Evolutionary conservation across 495 filamentous ascomycete genomes (phyloP).

Genomic region (Trichoderma virens): DNA sequence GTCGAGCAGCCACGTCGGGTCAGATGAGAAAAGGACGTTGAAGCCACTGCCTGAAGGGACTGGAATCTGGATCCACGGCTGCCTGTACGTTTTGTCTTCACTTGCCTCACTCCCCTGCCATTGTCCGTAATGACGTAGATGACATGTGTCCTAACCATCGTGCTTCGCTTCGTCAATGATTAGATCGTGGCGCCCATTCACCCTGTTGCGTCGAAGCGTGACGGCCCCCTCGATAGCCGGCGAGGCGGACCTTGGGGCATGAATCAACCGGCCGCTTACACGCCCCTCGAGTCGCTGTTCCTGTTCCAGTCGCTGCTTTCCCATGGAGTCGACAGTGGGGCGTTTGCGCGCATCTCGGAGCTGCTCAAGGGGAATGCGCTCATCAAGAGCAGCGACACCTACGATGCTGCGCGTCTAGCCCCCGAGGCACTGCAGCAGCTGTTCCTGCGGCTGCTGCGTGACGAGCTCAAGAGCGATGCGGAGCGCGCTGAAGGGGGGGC

Average conservation of each 20-base stretch:
- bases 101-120: background rate
- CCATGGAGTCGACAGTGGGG: conserved; percentile 53
- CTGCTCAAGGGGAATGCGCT: conserved; percentile 61
- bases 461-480: conserved; percentile 50
- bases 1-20: background rate
- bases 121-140: background rate
- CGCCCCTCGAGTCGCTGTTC: conserved; percentile 79
- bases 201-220: conserved; percentile 34
- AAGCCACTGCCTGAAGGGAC: background rate
- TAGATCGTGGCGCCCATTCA: conserved; percentile 47
- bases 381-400: conserved; percentile 57
- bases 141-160: background rate
- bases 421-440: conserved; percentile 71
- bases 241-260: conserved; percentile 49
- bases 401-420: conserved; percentile 63
- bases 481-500: conserved; percentile 16
- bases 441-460: conserved; percentile 66
- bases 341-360: conserved; percentile 67
- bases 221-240: conserved; percentile 47
- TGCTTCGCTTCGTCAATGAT: background rate
- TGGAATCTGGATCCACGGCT: background rate
- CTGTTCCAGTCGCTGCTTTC: conserved; percentile 77
- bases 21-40: background rate
- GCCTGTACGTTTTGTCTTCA: background rate
- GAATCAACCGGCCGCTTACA: conserved; percentile 57